Evolutionary conservation across 2,329 filamentous ascomycete species (phyloP), one percentile per base, ranked within the genome.

Genomic region (Thelonectria olida): DNA sequence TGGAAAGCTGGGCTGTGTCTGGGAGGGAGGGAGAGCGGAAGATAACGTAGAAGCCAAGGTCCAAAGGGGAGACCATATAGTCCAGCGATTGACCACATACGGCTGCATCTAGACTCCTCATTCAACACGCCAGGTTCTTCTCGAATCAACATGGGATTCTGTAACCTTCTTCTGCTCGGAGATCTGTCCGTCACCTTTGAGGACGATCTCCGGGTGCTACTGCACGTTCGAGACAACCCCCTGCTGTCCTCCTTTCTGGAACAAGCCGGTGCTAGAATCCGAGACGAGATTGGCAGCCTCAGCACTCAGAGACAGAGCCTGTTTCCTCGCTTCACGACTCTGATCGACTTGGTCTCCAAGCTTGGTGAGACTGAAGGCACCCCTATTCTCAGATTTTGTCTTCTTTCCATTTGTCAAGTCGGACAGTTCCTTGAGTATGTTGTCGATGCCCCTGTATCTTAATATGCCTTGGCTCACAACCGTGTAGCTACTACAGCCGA

Each of bases 321-420:
- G 17, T 73, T 73, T 42, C 71, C 72, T 44, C 66, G 62, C 3
- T 73, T 73, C 44, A 72, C 71, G 2, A 72, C 71, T 1, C 67
- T 73, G 6, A 66, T 72, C 19, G 72, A 73, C 15, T 52, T 73
- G 4, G 59, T 67, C 3, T 64, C 69, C 6, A 70, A 61, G 25
- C 53, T 64, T 4, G 63, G 61, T 7, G 64, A 70, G 13, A 67
- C 64, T 4, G 54, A 63, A 13, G 67, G 65, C 20, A 60, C 57
- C 8, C 62, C 60, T 9, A 56, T 65, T 10, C 51, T 72, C 27
- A 60, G 52, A n/a, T 69, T 71, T 13, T 72, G 65, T 34, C 67
- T 72, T 20, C 42, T 68, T 28, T 64, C 53, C 5, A 23, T 69
- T 17, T 69, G 65, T 10, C 71, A 74, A 19, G 25, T 71, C 36